Evolutionary conservation across 441 rosid species (phyloP).

Genomic region (California macrophylla): DNA sequence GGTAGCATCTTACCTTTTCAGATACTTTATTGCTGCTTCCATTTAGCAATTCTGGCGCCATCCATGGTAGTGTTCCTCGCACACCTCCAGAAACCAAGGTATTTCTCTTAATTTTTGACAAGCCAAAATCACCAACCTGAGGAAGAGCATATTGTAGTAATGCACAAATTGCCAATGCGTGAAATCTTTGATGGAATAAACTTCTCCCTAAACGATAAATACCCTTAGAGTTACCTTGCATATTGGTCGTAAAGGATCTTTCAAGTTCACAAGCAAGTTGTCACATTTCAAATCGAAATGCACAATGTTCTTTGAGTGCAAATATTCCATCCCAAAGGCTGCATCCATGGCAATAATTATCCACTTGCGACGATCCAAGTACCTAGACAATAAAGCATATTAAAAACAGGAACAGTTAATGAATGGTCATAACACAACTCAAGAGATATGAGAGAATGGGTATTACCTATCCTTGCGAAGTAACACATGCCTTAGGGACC

Average conservation of each 20-base stretch:
- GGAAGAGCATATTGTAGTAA: conserved; percentile 2
- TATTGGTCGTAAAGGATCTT: conserved; percentile 61
- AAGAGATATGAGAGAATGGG: conserved; percentile 16
- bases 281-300: conserved; percentile 69
- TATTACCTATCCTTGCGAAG: conserved; percentile 49
- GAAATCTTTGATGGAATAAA: background rate
- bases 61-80: conserved; percentile 69
- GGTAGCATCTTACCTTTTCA: conserved; percentile 40
- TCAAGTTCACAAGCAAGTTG: conserved; percentile 57
- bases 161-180: background rate
- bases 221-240: conserved; percentile 42
- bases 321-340: conserved; percentile 66
- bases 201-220: background rate
- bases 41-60: conserved; percentile 65
- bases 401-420: background rate
- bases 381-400: conserved; percentile 21
- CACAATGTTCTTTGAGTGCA: conserved; percentile 63
- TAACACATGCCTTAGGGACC: conserved; percentile 60
- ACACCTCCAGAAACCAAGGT: conserved; percentile 64
- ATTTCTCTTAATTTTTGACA: conserved; percentile 56
- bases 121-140: conserved; percentile 64
- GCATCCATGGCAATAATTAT: conserved; percentile 68
- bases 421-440: background rate
- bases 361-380: conserved; percentile 51
- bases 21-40: conserved; percentile 67